phyloP scores from a whole-genome alignment of 2,329 filamentous ascomycete genomes.

The Phyllosticta citribraziliensis region DNA sequence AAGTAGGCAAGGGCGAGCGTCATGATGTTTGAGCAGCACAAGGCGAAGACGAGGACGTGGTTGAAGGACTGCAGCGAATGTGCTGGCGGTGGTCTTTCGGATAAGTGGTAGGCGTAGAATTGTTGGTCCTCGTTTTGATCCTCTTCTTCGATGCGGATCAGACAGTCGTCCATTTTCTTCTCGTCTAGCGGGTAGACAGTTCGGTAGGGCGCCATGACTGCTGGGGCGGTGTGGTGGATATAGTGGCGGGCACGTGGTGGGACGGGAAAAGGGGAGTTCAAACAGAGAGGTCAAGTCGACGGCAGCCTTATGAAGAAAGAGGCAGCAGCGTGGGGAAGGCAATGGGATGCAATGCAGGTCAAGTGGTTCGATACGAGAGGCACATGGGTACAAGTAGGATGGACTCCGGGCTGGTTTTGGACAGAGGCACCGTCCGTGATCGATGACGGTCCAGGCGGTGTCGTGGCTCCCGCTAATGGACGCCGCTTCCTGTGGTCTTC shows the following conservation, averaged over 20 bases:
- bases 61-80: slow-evolving; percentile 1
- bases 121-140: neutral
- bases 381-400: neutral
- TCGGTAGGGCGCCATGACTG: neutral
- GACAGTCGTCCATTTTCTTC: neutral
- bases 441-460: neutral
- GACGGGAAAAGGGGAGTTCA: neutral
- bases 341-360: neutral
- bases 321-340: neutral
- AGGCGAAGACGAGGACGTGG: slow-evolving; percentile 9
- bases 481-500: neutral
- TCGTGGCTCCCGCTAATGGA: neutral
- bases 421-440: neutral
- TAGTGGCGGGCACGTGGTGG: neutral
- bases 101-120: neutral
- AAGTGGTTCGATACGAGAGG: neutral
- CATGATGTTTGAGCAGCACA: slow-evolving; percentile 8
- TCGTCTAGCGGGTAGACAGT: neutral
- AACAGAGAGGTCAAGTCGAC: neutral
- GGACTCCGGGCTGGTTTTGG: neutral
- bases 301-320: neutral
- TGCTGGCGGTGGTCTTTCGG: neutral
- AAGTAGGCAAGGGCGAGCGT: slow-evolving; percentile 4
- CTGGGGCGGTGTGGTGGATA: neutral
- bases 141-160: neutral